Evolutionary conservation across 345 rosid species (phyloP), one percentile per base, ranked within the genome.

Genomic region (Populus alba): DNA sequence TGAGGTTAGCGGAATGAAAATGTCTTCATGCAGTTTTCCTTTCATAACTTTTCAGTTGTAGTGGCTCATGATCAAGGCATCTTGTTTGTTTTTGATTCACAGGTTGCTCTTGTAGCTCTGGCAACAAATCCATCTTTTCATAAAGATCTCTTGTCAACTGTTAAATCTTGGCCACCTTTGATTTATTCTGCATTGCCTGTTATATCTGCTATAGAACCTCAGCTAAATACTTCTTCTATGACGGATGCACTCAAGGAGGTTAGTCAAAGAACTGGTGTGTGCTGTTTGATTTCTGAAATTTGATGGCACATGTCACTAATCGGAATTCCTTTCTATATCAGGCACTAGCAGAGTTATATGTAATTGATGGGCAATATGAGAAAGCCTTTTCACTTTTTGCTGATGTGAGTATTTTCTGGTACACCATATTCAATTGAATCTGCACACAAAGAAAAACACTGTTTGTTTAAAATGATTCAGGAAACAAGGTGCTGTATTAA

Each of bases 91-190:
- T 35, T 71, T 35, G 65, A 82, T 67, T 41, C 77, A 29, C 86
- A 97, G 99, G 98, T 92, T 85, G 95, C 98, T 77, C 97, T 97
- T 70, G 99, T 92, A 75, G 98, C 99, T 66, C 83, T 97, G 84
- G 99, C 99, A 68, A 97, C 98, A 83, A 94, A 92, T 87, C 88
- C 95, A 13, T 87, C 89, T 51, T 89, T 85, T 83, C 98, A 94
- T 80, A 87, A 81, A 84, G 93, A 92, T 84, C 96, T 97, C 73
- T 81, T 97, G 77, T 88, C 97, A 82, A 91, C 97, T 69, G 96
- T 97, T 72, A 97, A 91, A 86, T 90, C 92, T 74, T 97, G 99
- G 99, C 99, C 99, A 35, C 84, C 88, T 82, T 79, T 84, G 73
- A 81, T 97, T 77, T 97, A 92, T 89, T 91, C 97, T 75, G 87